A percentile compares a stretch with the other conserved stretches of the same genome.
Conservation (phyloP, 116 monocot genomes). For the Zostera marina region DNA sequence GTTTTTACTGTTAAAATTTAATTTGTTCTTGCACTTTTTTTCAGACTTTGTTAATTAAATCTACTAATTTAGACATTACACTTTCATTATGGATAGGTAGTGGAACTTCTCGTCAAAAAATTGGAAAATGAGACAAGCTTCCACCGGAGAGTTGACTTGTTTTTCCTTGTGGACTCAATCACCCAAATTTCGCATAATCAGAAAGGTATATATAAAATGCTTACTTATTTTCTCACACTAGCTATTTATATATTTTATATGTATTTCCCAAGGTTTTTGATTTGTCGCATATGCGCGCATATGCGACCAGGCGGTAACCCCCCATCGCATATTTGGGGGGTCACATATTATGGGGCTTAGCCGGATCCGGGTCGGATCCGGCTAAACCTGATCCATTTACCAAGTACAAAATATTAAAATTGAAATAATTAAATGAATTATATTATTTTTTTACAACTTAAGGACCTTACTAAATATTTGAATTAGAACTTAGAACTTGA, state of each 20-base stretch:
- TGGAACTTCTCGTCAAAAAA: slow-evolving; percentile 80
- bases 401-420: no score
- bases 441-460: no score
- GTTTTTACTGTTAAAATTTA: neutral
- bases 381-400: no score
- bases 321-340: no score
- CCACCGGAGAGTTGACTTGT: slow-evolving; percentile 47
- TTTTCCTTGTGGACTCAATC: slow-evolving; percentile 57
- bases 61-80: neutral
- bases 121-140: slow-evolving; percentile 81
- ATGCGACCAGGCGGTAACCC: no score
- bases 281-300: no score
- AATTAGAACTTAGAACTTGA: no score
- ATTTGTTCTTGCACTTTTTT: neutral
- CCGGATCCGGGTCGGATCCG: no score
- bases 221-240: neutral
- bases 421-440: no score
- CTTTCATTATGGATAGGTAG: slow-evolving; percentile 33
- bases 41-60: neutral
- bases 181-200: slow-evolving; percentile 90
- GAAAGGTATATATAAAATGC: slow-evolving; percentile 41
- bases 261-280: neutral
- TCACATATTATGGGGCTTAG: no score
- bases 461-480: no score
- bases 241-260: neutral